Evolutionary conservation across 2,329 filamentous ascomycete genomes (phyloP), one percentile per base, ranked within the genome.

Genomic region (Paraphoma chrysanthemicola): DNA sequence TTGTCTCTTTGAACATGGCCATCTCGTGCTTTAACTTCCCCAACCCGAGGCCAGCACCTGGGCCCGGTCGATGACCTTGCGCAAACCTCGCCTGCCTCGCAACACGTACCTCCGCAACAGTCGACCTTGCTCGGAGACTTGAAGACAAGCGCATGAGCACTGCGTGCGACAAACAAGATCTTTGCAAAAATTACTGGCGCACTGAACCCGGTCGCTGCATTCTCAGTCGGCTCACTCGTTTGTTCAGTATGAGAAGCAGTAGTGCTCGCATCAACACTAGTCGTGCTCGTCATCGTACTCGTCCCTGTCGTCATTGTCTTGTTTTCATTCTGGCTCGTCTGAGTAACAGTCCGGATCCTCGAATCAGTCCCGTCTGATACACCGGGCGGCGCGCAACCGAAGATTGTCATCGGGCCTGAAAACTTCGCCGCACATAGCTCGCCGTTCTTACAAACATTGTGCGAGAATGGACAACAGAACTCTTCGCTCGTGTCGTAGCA

Each of bases 21-120:
- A 14, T 48, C 46, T 14, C 31, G 31, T 16, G 3, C 8, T 12
- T 23, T 17, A 48, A 23, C 12, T 14, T n/a, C 17, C 17, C 29
- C 29, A 28, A 4, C 12, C 28, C 17, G n/a, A 39, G 47, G 43
- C 54, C 54, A 53, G 29, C 57, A 56, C n/a, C 38, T 48, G 14
- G 23, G 42, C 14, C 54, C 44, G 6, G 14, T 5, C 11, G 41
- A 39, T 2, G 29, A 38, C 10, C 39, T 30, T 11, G 46, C 44
- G 23, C 54, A 56, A 6, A 53, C 44, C 14, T 53, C 16, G 3
- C 53, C 53, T 8, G 48, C 28, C 12, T 47, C 36, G 39, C 57
- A 59, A 23, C 57, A 56, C 43, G 44, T 53, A 12, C 50, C 46
- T 2, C n/a, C 53, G 33, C 53, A 59, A 14, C 53, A 56, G 16